Evolutionary conservation across 2,329 filamentous ascomycete genomes (phyloP).

Genomic region (Cladophialophora carrionii): DNA sequence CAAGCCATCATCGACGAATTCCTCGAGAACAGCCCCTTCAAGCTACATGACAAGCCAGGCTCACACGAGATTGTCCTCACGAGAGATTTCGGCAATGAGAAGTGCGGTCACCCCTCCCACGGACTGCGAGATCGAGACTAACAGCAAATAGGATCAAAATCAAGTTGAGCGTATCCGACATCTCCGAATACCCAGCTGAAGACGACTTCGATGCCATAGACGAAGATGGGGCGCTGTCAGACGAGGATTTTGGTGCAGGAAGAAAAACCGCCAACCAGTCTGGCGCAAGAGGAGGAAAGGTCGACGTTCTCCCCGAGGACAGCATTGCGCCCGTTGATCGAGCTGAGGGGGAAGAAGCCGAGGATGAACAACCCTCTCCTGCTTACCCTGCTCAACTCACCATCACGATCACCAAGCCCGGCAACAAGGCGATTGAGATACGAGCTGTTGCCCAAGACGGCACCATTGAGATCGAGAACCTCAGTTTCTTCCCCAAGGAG

Average conservation of each 20-base stretch:
- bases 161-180: conserved; percentile 81
- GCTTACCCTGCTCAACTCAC: conserved; percentile 80
- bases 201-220: conserved; percentile 58
- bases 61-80: conserved; percentile 85
- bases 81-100: conserved; percentile 83
- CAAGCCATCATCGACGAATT: conserved; percentile 82
- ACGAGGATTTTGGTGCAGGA: conserved; percentile 62
- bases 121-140: conserved; percentile 33
- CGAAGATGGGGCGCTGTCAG: conserved; percentile 56
- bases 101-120: conserved; percentile 58
- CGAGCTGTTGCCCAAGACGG: conserved; percentile 86
- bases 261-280: conserved; percentile 61
- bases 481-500: conserved; percentile 71
- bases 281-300: conserved; percentile 54
- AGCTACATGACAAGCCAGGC: conserved; percentile 77
- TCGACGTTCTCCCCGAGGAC: conserved; percentile 61
- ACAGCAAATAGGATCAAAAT: conserved; percentile 66
- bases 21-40: conserved; percentile 79
- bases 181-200: conserved; percentile 67
- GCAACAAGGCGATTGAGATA: conserved; percentile 81
- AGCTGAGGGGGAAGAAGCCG: conserved; percentile 59
- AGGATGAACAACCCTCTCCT: conserved; percentile 56
- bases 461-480: conserved; percentile 80
- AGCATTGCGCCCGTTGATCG: conserved; percentile 60
- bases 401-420: conserved; percentile 85